Conservation (phyloP, 2,329 filamentous ascomycete genomes). For the Xylariaceae sp. region DNA sequence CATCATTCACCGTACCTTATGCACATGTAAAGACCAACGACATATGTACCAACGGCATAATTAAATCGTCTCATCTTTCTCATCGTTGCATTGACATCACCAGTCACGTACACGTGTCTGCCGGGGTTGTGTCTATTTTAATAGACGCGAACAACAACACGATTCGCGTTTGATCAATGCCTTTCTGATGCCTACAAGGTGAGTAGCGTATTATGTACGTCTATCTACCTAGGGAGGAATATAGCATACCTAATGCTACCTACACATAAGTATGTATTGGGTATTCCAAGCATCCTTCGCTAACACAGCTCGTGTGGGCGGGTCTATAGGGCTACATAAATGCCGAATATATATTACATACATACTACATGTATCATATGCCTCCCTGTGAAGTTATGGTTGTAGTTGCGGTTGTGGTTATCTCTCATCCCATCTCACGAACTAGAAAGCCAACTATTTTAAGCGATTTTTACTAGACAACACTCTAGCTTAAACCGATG, state of each 20-base stretch:
- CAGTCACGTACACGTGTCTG: not conserved
- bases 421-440: too few species aligned
- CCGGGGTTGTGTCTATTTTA: not conserved
- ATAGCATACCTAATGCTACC: too few species aligned
- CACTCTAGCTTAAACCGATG: too few species aligned
- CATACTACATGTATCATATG: not conserved
- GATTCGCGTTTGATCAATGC: too few species aligned
- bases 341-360: not conserved
- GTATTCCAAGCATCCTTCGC: not conserved
- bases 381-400: not conserved
- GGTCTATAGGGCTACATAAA: not conserved
- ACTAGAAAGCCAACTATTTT: too few species aligned
- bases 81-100: not conserved
- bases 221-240: too few species aligned
- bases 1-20: not conserved
- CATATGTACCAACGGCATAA: not conserved
- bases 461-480: too few species aligned
- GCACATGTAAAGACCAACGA: too few species aligned
- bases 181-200: too few species aligned
- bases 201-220: too few species aligned
- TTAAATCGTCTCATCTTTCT: not conserved
- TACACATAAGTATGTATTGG: too few species aligned
- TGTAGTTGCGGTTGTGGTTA: too few species aligned
- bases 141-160: not conserved
- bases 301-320: not conserved